Evolutionary conservation across 176 grass and related monocot species (phyloP).

Genomic region (Dendrocalamus sinicus): DNA sequence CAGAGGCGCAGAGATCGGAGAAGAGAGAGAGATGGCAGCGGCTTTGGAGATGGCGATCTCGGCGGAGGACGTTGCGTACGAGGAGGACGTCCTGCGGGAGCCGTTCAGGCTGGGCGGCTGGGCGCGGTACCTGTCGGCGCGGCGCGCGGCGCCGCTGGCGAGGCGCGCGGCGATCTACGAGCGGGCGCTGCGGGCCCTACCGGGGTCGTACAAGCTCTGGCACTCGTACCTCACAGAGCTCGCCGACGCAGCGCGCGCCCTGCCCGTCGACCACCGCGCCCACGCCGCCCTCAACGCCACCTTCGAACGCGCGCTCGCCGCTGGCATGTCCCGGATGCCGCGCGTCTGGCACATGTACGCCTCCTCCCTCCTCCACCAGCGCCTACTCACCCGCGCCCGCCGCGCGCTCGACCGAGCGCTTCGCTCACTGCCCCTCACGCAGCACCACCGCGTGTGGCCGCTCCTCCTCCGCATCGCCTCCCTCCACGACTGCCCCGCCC

Average conservation of each 20-base stretch:
- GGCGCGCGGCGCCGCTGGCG: slow-evolving; percentile 40
- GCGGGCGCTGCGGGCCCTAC: slow-evolving; percentile 66
- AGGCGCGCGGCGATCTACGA: slow-evolving; percentile 64
- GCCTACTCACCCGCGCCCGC: slow-evolving; percentile 59
- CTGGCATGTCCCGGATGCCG: slow-evolving; percentile 74
- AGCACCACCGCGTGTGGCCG: slow-evolving; percentile 69
- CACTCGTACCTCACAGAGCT: slow-evolving; percentile 76
- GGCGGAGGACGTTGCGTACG: slow-evolving; percentile 51
- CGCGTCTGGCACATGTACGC: slow-evolving; percentile 74
- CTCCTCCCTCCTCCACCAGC: slow-evolving; percentile 54
- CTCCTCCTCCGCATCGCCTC: slow-evolving; percentile 51
- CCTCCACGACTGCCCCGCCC: slow-evolving; percentile 54
- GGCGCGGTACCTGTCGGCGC: slow-evolving; percentile 65
- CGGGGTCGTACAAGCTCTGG: slow-evolving; percentile 80
- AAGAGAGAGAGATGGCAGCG: not conserved
- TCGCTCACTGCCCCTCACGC: slow-evolving; percentile 60
- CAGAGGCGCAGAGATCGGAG: too few relatives aligned
- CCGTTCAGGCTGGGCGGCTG: slow-evolving; percentile 61
- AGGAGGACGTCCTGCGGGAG: slow-evolving; percentile 64
- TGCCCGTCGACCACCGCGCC: slow-evolving; percentile 42
- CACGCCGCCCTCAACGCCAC: slow-evolving; percentile 48
- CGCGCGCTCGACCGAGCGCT: slow-evolving; percentile 61
- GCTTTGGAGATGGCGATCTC: slow-evolving; percentile 22
- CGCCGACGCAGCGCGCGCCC: slow-evolving; percentile 39
- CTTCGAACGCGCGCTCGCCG: slow-evolving; percentile 68